A percentile compares a stretch with the other conserved stretches of the same genome.
phyloP scores from a whole-genome alignment of 306 rosid species.

The Potentilla sterilis region DNA sequence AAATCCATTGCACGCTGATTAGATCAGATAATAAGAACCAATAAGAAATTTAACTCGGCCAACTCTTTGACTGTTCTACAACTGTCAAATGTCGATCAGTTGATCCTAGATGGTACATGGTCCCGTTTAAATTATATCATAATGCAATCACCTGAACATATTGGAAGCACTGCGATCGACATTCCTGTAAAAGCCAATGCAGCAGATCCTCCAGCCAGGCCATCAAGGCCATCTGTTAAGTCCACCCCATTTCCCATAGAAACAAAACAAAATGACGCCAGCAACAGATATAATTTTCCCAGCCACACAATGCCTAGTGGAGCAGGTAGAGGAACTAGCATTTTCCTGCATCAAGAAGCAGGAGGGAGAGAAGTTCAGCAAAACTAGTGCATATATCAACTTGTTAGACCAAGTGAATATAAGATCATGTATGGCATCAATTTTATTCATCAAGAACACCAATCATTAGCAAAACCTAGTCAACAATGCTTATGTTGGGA shows the following conservation, averaged over 20 bases:
- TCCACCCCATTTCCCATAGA: constrained; percentile 90
- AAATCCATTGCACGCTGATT: neutral
- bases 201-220: constrained; percentile 91
- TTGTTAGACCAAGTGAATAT: neutral
- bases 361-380: constrained; percentile 19
- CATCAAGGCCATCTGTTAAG: constrained; percentile 86
- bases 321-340: constrained; percentile 75
- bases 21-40: neutral
- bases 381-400: neutral
- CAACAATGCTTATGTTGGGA: neutral
- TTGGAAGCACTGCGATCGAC: constrained; percentile 95
- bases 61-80: neutral
- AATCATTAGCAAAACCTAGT: neutral
- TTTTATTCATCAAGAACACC: neutral
- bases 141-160: constrained; percentile 75
- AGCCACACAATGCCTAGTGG: constrained; percentile 73
- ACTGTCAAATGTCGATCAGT: neutral
- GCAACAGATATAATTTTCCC: constrained; percentile 63
- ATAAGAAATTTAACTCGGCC: neutral
- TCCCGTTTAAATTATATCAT: neutral
- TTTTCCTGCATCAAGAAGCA: constrained; percentile 61
- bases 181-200: constrained; percentile 92
- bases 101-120: neutral
- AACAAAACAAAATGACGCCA: constrained; percentile 81
- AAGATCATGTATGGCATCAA: neutral